Evolutionary conservation across 2,329 filamentous ascomycete species (phyloP).

Genomic region (Ophiostoma novo-ulmi): DNA sequence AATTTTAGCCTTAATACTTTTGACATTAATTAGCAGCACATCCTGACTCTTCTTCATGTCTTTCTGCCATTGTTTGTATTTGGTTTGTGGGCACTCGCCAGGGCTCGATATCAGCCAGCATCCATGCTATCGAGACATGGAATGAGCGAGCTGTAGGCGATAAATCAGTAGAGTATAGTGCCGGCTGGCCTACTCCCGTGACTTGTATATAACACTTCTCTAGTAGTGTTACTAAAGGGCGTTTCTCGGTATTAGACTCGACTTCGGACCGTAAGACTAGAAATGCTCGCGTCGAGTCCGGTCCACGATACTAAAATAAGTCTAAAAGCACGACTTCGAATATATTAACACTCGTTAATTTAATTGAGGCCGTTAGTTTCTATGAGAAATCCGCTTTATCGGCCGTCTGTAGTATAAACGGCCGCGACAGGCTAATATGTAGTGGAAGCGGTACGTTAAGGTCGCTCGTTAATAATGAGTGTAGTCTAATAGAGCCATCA

Average conservation of each 20-base stretch:
- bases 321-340: constrained; percentile 40
- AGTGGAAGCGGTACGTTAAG: constrained; percentile 73
- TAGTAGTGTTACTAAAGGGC: constrained; percentile 59
- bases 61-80: constrained; percentile 28
- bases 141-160: constrained; percentile 48
- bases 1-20: constrained; percentile 67
- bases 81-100: constrained; percentile 37
- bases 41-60: neutral
- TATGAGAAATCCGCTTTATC: constrained; percentile 64
- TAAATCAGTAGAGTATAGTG: constrained; percentile 55
- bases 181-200: constrained; percentile 57
- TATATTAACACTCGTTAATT: constrained; percentile 26
- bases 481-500: constrained; percentile 52
- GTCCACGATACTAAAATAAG: constrained; percentile 49
- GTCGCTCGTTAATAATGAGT: constrained; percentile 69
- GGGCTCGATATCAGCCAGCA: constrained; percentile 50
- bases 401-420: constrained; percentile 68
- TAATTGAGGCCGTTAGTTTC: constrained; percentile 44
- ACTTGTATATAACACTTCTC: constrained; percentile 60
- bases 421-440: constrained; percentile 84
- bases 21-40: constrained; percentile 48
- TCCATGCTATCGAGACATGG: constrained; percentile 89
- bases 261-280: constrained; percentile 63
- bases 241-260: constrained; percentile 35
- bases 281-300: constrained; percentile 69